Evolutionary conservation across 2,329 filamentous ascomycete species (phyloP), one percentile per base, ranked within the genome.

Genomic region (Diaporthe eres): DNA sequence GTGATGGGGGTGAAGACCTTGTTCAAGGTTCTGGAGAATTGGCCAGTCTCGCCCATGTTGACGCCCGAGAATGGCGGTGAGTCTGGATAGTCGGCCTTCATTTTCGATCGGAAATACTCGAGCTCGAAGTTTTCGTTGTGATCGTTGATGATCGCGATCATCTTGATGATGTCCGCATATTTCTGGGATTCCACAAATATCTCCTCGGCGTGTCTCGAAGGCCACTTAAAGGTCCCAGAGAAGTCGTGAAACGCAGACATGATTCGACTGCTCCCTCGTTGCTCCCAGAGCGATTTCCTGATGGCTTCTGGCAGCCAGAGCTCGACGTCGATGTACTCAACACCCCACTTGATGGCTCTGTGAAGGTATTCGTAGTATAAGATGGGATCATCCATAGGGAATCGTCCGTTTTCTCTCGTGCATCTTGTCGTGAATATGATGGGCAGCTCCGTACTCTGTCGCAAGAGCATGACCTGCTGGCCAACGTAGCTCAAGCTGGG

Each of bases 171-270:
- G 82, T 97, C 94, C 63, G 94, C 93, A 79, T 95, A 95, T 75
- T 91, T 90, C 63, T 90, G 90, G 12, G 93, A 94, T 78, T 92
- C 90, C 76, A 91, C 87, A 79, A 96, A 97, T 5, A 96, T 89
- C 15, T 90, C 86, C 80, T 94, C 91, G 1, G 94, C 94, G 78
- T 94, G 90, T 9, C 90, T 85, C 0, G 94, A 94, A 0, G 93
- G 93, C 95, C 95, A 97, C 80, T 93, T 94, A 88, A 96, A 96
- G 0, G 88, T 92, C 2, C 94, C 94, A 0, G 94, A 95, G 81
- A 96, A 96, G 85, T 97, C 95, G 82, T 97, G 95, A 81, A 96
- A 97, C 17, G 95, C 95, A n/a, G 94, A 96, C 87, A 97, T 95
- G 83, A 98, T 95, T 78, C 93, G 93, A 80, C 93, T 96, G 84